Evolutionary conservation across 495 filamentous ascomycete genomes (phyloP).

Genomic region (Podospora comata): DNA sequence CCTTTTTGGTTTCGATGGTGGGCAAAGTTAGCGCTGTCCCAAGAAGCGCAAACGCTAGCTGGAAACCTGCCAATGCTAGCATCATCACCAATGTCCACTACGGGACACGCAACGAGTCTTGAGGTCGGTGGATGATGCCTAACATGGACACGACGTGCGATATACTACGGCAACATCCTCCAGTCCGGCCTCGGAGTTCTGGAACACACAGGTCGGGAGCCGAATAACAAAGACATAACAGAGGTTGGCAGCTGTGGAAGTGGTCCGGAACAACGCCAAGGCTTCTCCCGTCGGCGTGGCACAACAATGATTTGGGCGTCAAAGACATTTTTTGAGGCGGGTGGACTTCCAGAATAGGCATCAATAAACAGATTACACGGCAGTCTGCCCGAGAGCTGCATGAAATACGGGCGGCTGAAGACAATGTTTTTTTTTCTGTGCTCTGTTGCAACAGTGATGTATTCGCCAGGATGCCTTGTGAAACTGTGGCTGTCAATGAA

Average conservation of each 20-base stretch:
- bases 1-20: not conserved
- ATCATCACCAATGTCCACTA: not conserved
- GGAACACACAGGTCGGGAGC: not conserved
- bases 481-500: not conserved
- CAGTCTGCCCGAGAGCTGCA: not conserved
- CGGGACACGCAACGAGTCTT: not conserved
- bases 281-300: conserved; percentile 1
- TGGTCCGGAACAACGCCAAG: not conserved
- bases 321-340: not conserved
- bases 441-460: not conserved
- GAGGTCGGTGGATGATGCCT: not conserved
- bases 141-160: not conserved
- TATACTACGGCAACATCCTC: not conserved
- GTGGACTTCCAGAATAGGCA: not conserved
- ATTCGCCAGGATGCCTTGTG: not conserved
- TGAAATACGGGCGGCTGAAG: not conserved
- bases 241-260: not conserved
- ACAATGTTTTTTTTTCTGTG: not conserved
- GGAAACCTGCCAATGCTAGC: not conserved
- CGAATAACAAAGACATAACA: not conserved
- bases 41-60: not conserved
- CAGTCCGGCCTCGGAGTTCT: not conserved
- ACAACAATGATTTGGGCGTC: not conserved
- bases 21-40: not conserved
- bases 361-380: not conserved